phyloP scores from a whole-genome alignment of 148 eudicot species.

The Agrostemma githago region DNA sequence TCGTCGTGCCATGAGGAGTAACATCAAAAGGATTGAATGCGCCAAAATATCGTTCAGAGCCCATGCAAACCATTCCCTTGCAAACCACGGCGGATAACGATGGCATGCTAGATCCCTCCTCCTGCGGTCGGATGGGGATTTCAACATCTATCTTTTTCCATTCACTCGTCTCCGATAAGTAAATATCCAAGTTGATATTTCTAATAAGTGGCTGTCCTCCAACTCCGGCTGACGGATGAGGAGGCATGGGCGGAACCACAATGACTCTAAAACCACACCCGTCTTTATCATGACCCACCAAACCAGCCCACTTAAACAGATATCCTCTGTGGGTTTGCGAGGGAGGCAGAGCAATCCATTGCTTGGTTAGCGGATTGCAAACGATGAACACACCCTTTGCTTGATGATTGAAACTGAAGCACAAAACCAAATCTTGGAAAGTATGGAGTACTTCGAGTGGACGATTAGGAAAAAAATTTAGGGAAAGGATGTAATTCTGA shows the following conservation, averaged over 20 bases:
- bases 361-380: background rate
- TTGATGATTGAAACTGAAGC: background rate
- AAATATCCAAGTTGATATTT: background rate
- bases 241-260: background rate
- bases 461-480: background rate
- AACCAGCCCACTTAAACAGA: background rate
- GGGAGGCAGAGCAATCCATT: conserved; percentile 1
- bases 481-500: background rate
- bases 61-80: background rate
- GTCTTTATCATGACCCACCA: background rate
- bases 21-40: conserved; percentile 2
- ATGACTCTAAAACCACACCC: background rate
- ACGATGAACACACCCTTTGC: background rate
- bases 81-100: background rate
- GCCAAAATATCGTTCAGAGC: background rate
- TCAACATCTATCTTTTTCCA: conserved; percentile 2
- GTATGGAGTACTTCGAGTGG: background rate
- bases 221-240: background rate
- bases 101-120: background rate
- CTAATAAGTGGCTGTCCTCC: background rate
- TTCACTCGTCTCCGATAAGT: conserved; percentile 3
- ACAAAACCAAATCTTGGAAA: conserved; percentile 6
- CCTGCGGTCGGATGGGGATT: background rate
- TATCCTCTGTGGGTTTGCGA: background rate
- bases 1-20: background rate